phyloP scores from a whole-genome alignment of 352 stramenopile species.

The Blastocystis sp. region DNA sequence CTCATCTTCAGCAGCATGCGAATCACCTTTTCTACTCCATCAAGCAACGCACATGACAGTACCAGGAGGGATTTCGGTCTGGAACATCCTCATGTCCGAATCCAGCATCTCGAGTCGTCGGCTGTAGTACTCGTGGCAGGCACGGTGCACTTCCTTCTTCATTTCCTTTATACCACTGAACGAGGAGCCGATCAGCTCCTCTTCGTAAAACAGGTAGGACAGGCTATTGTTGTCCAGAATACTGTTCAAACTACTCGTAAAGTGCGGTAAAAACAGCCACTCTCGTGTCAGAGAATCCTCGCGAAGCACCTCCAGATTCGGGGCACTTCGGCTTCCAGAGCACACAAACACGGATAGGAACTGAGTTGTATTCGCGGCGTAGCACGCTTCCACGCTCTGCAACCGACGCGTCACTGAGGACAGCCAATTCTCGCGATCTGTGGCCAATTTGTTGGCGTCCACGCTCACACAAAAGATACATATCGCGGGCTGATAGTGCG shows the following conservation, averaged over 20 bases:
- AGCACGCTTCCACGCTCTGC: background rate
- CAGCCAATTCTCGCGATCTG: slow-evolving; percentile 18
- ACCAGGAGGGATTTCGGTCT: slow-evolving; percentile 49
- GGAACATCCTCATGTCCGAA: slow-evolving; percentile 22
- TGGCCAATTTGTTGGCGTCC: slow-evolving; percentile 17
- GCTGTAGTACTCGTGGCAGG: slow-evolving; percentile 61
- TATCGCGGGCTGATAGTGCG: slow-evolving; percentile 20
- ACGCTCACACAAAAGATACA: slow-evolving; percentile 60
- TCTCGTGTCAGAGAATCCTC: slow-evolving; percentile 47
- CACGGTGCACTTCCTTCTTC: slow-evolving; percentile 45
- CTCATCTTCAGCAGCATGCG: slow-evolving; percentile 64
- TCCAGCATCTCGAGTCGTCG: slow-evolving; percentile 48
- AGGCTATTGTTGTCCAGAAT: slow-evolving; percentile 9
- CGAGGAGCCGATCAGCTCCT: slow-evolving; percentile 55
- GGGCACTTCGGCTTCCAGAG: slow-evolving; percentile 15
- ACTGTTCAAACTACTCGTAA: slow-evolving; percentile 36
- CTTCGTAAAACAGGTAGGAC: slow-evolving; percentile 58
- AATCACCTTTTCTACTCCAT: slow-evolving; percentile 35
- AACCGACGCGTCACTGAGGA: background rate
- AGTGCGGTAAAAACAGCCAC: background rate
- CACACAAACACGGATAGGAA: slow-evolving; percentile 55
- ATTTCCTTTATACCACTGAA: slow-evolving; percentile 37
- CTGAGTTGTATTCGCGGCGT: background rate
- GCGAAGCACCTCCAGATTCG: background rate
- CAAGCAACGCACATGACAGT: background rate